Base-by-base conservation (phyloP, 257 asterid genomes). In the Echites panduratus region DNA sequence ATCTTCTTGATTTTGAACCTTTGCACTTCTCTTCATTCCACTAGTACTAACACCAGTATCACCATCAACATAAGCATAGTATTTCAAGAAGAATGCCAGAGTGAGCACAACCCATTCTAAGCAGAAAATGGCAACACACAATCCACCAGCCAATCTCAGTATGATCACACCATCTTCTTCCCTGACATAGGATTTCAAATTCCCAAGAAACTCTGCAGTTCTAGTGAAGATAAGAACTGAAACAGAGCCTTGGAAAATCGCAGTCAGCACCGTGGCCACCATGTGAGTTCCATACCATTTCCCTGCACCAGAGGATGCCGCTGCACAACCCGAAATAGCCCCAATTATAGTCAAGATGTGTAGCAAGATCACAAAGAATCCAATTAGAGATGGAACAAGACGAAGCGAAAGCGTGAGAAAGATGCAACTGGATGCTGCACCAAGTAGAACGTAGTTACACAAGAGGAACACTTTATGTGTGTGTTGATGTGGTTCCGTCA, bases 91-190 rank as follows among this genome's bases (percentile, higher is more conserved):
- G 68, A 93, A 91, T 0, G 98, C 98, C 40, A 93, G 69, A 0
- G 97, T 93, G 20, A 91, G 81, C 74, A 88, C 97, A 74, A 86
- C 90, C 98, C 97, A 93, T 75, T 93, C 98, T 66, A 93, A 38
- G 77, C 97, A 88, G 79, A 91, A 93, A 1, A 91, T 86, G 44
- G 86, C 65, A 0, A 87, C 68, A 70, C 96, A 89, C 66, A 93
- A 22, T 0, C 96, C 96, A 27, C 98, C 97, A 19, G 87, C 91
- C 76, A 91, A 78, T 72, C 84, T 89, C 72, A 93, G 81, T 0
- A 93, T 93, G 80, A 88, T 69, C 0, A 84, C 94, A 45, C 92
- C 97, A 81, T 93, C 92, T 3, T 88, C 97, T 71, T 88, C 97
- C 52, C 96, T 85, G 10, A 93, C 98, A 76, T 93, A 93, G 5